phyloP scores from a whole-genome alignment of 2,329 filamentous ascomycete genomes.

The Cladosporium sp. region DNA sequence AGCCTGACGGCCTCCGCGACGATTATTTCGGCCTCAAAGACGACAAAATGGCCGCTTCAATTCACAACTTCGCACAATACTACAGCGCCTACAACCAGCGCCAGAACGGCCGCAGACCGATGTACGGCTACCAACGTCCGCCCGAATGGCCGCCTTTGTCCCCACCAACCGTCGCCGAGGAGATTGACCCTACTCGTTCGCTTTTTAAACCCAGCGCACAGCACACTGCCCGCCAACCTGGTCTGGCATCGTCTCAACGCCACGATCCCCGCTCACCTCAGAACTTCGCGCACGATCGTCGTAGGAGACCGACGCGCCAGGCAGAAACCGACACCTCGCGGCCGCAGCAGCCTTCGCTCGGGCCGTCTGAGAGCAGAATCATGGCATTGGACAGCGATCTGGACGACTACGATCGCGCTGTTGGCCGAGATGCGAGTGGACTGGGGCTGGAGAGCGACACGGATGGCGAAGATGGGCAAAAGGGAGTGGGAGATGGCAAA shows the following conservation, averaged over 20 bases:
- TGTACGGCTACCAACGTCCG: slow-evolving; percentile 34
- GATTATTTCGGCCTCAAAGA: slow-evolving; percentile 96
- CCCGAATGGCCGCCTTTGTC: slow-evolving; percentile 37
- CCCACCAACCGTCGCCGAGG: slow-evolving; percentile 30
- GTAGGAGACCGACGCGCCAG: neutral
- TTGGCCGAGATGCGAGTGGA: slow-evolving; percentile 15
- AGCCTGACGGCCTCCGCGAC: slow-evolving; percentile 64
- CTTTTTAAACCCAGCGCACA: neutral
- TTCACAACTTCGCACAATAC: slow-evolving; percentile 92
- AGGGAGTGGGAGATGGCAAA: slow-evolving; percentile 38
- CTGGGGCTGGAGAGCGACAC: slow-evolving; percentile 39
- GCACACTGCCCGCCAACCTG: slow-evolving; percentile 1
- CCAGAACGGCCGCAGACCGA: slow-evolving; percentile 30
- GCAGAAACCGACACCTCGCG: slow-evolving; percentile 3
- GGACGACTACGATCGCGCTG: slow-evolving; percentile 50
- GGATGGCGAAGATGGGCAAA: slow-evolving; percentile 41
- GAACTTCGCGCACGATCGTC: slow-evolving; percentile 16
- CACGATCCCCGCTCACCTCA: slow-evolving; percentile 9
- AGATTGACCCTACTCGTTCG: slow-evolving; percentile 12
- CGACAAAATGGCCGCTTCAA: slow-evolving; percentile 97
- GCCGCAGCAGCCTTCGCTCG: slow-evolving; percentile 6
- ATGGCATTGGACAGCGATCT: slow-evolving; percentile 61
- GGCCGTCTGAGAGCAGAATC: slow-evolving; percentile 46
- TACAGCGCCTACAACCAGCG: slow-evolving; percentile 55
- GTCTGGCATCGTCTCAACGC: slow-evolving; percentile 9